Evolutionary conservation across 2,329 filamentous ascomycete species (phyloP).

Genomic region (Pestalotiopsis sp.): DNA sequence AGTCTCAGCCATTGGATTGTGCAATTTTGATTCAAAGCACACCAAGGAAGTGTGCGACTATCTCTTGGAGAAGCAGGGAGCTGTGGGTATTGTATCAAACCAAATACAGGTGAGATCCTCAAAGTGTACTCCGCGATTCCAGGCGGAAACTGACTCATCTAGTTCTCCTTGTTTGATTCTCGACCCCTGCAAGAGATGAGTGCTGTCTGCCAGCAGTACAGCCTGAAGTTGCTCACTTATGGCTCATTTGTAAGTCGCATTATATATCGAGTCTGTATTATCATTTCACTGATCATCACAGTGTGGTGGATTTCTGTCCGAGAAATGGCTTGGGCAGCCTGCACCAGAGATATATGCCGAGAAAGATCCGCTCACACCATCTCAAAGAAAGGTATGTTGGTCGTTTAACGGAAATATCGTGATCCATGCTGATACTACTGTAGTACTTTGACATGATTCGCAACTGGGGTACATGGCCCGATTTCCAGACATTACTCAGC

Average conservation of each 20-base stretch:
- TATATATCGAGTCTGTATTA: background rate
- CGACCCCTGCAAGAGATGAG: slow-evolving; percentile 32
- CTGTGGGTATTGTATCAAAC: slow-evolving; percentile 33
- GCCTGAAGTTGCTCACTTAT: slow-evolving; percentile 35
- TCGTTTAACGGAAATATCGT: background rate
- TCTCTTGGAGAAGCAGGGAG: slow-evolving; percentile 28
- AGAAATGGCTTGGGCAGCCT: slow-evolving; percentile 33
- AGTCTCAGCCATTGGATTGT: slow-evolving; percentile 34
- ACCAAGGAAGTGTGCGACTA: slow-evolving; percentile 34
- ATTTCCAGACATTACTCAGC: slow-evolving; percentile 32
- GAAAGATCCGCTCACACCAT: slow-evolving; percentile 32
- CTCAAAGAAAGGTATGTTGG: slow-evolving; percentile 34
- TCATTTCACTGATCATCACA: background rate
- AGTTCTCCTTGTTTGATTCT: slow-evolving; percentile 37
- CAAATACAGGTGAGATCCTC: slow-evolving; percentile 33
- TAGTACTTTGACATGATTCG: slow-evolving; percentile 35
- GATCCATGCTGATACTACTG: background rate
- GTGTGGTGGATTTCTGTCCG: slow-evolving; percentile 38
- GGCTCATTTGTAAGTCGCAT: slow-evolving; percentile 32
- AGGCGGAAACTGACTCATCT: background rate
- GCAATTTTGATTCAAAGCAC: slow-evolving; percentile 37
- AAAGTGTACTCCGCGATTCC: too few relatives aligned
- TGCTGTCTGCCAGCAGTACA: slow-evolving; percentile 29
- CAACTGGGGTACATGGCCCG: slow-evolving; percentile 31
- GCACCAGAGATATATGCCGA: slow-evolving; percentile 34